A percentile compares a stretch with the other conserved stretches of the same genome.
Conservation (phyloP, 2,329 filamentous ascomycete species). For the Sporothrix euskadiensis region DNA sequence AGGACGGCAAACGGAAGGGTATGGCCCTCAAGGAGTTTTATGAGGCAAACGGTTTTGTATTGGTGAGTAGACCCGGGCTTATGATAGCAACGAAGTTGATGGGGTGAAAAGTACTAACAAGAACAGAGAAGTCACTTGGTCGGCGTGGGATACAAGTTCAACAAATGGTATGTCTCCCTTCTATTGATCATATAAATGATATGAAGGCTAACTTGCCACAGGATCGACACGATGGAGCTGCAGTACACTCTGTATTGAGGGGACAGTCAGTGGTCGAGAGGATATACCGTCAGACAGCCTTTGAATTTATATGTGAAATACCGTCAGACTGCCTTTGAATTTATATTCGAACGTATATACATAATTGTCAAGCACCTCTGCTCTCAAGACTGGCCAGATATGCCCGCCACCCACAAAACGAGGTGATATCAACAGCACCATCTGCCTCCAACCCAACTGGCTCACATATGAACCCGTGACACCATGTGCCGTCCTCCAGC, state of each 20-base stretch:
- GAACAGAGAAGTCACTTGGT: conserved; percentile 1
- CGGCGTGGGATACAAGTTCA: conserved; percentile 7
- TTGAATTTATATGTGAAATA: not conserved
- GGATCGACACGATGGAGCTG: conserved; percentile 16
- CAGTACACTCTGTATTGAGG: not conserved
- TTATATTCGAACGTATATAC: too few species aligned
- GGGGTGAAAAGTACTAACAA: not conserved
- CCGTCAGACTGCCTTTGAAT: not conserved
- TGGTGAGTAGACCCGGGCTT: not conserved
- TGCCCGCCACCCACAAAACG: conserved; percentile 39
- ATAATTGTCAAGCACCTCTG: too few species aligned
- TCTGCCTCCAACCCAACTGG: conserved; percentile 37
- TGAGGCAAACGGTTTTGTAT: conserved; percentile 15
- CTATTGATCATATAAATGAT: not conserved
- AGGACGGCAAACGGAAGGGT: not conserved
- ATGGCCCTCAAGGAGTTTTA: conserved; percentile 16
- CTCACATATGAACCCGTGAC: conserved; percentile 44
- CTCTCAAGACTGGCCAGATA: conserved; percentile 30
- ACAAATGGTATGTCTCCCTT: not conserved
- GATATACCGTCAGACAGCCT: not conserved
- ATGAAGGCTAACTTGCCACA: not conserved
- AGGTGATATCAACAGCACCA: conserved; percentile 39
- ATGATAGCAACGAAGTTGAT: too few species aligned
- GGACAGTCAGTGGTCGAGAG: too few species aligned
- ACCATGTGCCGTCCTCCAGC: conserved; percentile 40